Percentiles rank a stretch among this genome's conserved stretches.
Conservation (phyloP, 805 yeast genomes). For the Tetrapisispora fleetii region DNA sequence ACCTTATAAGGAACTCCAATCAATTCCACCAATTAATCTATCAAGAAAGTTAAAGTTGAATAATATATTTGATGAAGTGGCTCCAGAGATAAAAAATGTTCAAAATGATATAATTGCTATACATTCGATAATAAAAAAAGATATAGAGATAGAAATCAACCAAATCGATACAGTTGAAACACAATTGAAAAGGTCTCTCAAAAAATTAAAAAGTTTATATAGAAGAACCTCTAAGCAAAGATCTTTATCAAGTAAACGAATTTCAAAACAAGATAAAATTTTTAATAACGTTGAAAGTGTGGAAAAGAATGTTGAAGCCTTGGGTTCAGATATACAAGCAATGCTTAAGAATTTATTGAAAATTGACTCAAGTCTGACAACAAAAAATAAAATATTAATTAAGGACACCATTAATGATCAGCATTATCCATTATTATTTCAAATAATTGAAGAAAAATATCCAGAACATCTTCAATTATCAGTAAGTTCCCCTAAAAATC, state of each 20-base stretch:
- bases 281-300: conserved; percentile 6
- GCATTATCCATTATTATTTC: conserved; percentile 36
- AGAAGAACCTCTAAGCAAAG: conserved; percentile 9
- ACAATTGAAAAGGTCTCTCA: conserved; percentile 16
- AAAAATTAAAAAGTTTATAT: conserved; percentile 16
- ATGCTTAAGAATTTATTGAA: conserved; percentile 19
- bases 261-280: background rate
- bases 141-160: conserved; percentile 24
- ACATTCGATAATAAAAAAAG: conserved; percentile 19
- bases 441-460: conserved; percentile 12
- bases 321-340: conserved; percentile 7
- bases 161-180: conserved; percentile 21
- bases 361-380: conserved; percentile 31
- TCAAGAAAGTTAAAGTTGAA: conserved; percentile 11
- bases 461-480: background rate
- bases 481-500: background rate
- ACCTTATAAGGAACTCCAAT: conserved; percentile 13
- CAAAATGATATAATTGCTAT: conserved; percentile 13
- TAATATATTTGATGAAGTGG: conserved; percentile 18
- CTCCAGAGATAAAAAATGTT: conserved; percentile 16
- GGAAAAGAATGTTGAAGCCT: conserved; percentile 2
- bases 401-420: conserved; percentile 31
- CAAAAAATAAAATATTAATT: conserved; percentile 30
- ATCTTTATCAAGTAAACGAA: background rate
- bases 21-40: conserved; percentile 9